phyloP scores from a whole-genome alignment of 23 red algal genomes.

The Chondrus crispus region DNA sequence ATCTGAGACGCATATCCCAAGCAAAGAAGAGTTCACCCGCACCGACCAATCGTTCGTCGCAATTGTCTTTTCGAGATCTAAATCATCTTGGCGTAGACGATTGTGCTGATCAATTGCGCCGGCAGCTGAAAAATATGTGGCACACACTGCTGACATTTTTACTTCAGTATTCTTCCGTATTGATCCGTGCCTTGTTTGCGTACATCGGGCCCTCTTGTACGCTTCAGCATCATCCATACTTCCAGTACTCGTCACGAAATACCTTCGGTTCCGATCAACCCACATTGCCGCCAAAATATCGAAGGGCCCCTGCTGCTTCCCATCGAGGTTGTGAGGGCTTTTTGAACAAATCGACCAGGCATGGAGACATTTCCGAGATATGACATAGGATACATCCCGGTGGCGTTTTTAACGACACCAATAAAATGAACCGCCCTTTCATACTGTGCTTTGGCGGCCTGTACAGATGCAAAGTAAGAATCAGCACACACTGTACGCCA shows the following conservation, averaged over 20 bases:
- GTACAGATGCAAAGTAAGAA: background rate
- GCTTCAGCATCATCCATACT: no score
- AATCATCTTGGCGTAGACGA: slow-evolving; percentile 15
- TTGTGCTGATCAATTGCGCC: background rate
- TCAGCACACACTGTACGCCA: background rate
- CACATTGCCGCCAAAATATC: no score
- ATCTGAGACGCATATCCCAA: slow-evolving; percentile 18
- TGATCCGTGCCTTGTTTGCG: no score
- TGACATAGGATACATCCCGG: background rate
- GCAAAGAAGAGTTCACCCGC: background rate
- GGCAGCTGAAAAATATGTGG: background rate
- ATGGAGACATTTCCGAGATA: no score
- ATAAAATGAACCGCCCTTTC: background rate
- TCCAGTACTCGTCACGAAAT: background rate
- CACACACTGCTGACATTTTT: background rate
- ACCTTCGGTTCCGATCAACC: background rate
- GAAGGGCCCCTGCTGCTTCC: no score
- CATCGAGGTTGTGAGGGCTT: no score
- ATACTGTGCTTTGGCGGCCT: background rate
- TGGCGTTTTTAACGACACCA: background rate
- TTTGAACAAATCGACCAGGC: no score
- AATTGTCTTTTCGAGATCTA: slow-evolving; percentile 10
- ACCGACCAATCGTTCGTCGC: background rate
- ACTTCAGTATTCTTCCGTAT: no score
- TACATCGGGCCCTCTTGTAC: no score